Base-by-base conservation (phyloP, 1,139 yeast species). In the Arxiozyma telluris region DNA sequence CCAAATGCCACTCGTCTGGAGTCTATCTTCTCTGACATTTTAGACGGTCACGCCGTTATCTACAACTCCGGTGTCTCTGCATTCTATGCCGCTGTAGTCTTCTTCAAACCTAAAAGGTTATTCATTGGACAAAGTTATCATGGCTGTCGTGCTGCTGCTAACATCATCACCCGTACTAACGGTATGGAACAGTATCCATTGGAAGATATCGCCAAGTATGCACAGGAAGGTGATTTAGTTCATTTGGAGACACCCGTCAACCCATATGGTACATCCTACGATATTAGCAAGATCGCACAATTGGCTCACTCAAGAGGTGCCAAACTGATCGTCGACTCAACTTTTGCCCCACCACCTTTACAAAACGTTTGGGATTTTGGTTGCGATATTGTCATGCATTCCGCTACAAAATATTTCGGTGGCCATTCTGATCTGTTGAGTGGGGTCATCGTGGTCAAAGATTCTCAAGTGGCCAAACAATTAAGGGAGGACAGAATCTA, bases 331-430 rank as follows among this genome's bases (percentile, higher is more conserved):
- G 84, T 90, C 9, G 98, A 90, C 67, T 80, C 96, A 0, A 91
- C 97, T 0, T 83, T 90, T 68, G 96, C 96, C 2, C 96, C 97
- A 22, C 96, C 96, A n/a, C 96, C 96, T 9, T 72, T 90, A 54
- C 90, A 83, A 65, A 79, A 86, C 60, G 93, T 95, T 6, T 89
- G 88, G 71, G 74, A 77, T 5, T 84, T 78, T 61, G 96, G 93
- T 47, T 96, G 85, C 39, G 96, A 90, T 68, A 70, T 87, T 63
- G 81, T 90, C 18, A 73, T 91, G 81, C 96, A 90, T 70, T 87
- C 96, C 1, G 96, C 91, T 0, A 88, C 96, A 2, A 90, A 90
- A 68, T 91, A 83, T 70, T 84, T 89, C 66, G 96, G 96, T 42
- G 97, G 97, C 22, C 96, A 90, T 69, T 86, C 96, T n/a, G 97